Conservation (phyloP, 768 basidiomycete species). For the Crucibulum laeve region DNA sequence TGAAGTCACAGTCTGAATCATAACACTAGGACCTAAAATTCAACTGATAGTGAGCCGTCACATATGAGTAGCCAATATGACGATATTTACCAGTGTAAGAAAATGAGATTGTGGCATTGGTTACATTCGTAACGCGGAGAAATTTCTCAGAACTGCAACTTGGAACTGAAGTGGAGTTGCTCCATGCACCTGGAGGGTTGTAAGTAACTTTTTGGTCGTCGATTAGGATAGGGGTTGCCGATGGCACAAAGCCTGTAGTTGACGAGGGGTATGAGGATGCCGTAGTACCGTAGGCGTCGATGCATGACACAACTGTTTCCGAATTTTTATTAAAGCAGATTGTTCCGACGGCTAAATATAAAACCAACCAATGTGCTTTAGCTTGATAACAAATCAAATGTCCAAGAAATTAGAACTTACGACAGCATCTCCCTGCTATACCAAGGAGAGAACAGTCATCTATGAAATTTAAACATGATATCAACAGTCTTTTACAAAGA, state of each 20-base stretch:
- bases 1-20: slow-evolving; percentile 14
- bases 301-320: slow-evolving; percentile 6
- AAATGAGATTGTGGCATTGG: slow-evolving; percentile 14
- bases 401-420: neutral
- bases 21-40: slow-evolving; percentile 14
- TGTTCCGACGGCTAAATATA: neutral
- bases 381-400: neutral
- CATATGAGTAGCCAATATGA: neutral
- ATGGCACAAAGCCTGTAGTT: slow-evolving; percentile 9
- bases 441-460: neutral
- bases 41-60: neutral
- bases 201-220: slow-evolving; percentile 5
- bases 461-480: neutral
- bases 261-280: slow-evolving; percentile 11
- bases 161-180: slow-evolving; percentile 5
- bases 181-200: slow-evolving; percentile 8
- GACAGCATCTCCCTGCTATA: neutral
- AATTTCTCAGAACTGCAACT: slow-evolving; percentile 3
- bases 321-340: slow-evolving; percentile 4
- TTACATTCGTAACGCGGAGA: slow-evolving; percentile 8
- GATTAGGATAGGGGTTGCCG: slow-evolving; percentile 6
- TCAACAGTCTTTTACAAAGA: neutral
- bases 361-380: neutral
- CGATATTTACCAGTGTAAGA: slow-evolving; percentile 14
- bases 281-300: slow-evolving; percentile 14